These are phyloP conservation scores for Exophiala sp. DNA, from an alignment of 2,329 filamentous ascomycete genomes.

Conservation along the genomic window DNA sequence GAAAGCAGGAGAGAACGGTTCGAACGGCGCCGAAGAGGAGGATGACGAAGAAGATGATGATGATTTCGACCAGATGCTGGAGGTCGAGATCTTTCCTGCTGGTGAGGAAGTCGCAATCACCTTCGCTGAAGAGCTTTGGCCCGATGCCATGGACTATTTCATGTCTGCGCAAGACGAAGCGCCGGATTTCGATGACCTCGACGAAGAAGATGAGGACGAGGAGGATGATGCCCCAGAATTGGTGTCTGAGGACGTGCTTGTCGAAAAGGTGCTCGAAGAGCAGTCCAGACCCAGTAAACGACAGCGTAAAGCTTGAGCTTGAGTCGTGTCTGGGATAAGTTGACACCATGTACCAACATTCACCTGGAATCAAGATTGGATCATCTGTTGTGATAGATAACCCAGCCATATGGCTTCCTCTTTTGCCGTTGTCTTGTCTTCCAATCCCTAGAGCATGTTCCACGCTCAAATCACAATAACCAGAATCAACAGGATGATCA, in stretches of 20 bases:
- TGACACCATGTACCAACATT: background rate
- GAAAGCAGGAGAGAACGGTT: conserved; percentile 59
- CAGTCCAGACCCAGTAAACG: conserved; percentile 29
- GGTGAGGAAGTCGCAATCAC: conserved; percentile 78
- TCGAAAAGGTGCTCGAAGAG: background rate
- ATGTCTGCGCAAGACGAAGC: conserved; percentile 34
- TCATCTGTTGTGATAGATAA: background rate
- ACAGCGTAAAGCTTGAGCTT: conserved; percentile 18
- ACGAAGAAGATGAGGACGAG: conserved; percentile 55
- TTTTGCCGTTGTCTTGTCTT: background rate
- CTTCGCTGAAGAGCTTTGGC: conserved; percentile 73
- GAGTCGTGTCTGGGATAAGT: background rate
- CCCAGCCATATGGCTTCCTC: background rate
- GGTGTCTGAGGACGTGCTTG: conserved; percentile 32
- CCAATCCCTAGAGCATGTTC: background rate
- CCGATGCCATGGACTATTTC: conserved; percentile 28
- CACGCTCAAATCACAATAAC: conserved; percentile 58
- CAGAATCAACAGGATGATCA: conserved; percentile 76
- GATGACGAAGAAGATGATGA: conserved; percentile 45
- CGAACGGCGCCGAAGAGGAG: conserved; percentile 47
- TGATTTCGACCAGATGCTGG: conserved; percentile 60
- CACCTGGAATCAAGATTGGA: background rate
- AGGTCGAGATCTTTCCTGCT: conserved; percentile 80
- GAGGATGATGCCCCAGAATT: conserved; percentile 51
- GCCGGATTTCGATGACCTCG: conserved; percentile 61